Conservation (phyloP, 176 grass and related monocot species). For the Lolium rigidum region DNA sequence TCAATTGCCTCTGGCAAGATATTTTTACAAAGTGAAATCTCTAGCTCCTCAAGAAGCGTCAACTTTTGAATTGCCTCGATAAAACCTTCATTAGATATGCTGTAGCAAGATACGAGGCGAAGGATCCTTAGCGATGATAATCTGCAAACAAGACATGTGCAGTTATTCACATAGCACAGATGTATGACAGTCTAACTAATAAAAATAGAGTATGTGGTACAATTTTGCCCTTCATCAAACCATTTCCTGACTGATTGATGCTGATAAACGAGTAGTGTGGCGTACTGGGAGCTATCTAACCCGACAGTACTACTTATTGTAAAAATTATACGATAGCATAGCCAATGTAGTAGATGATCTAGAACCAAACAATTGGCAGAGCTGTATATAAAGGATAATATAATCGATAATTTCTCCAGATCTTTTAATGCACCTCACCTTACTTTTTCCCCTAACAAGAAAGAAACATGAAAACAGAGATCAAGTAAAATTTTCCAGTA, state of each 20-base stretch:
- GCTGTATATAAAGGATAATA: background rate
- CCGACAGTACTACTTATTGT: background rate
- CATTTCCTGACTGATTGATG: background rate
- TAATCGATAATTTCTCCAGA: background rate
- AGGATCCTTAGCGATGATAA: constrained; percentile 5
- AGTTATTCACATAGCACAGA: background rate
- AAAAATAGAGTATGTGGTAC: background rate
- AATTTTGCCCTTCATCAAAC: too few species aligned
- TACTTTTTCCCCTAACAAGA: background rate
- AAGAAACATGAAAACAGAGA: background rate
- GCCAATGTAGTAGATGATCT: background rate
- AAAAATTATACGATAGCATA: background rate
- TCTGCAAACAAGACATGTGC: background rate
- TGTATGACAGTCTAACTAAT: background rate
- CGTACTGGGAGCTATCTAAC: background rate
- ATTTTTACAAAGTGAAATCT: background rate
- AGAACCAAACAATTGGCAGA: background rate
- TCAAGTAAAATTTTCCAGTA: background rate
- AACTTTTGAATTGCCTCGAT: background rate
- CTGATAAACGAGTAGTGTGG: background rate
- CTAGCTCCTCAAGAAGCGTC: constrained; percentile 3
- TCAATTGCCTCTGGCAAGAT: background rate
- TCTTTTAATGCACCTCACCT: background rate
- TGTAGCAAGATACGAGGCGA: constrained; percentile 1
- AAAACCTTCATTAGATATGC: constrained; percentile 4